Base-by-base conservation (phyloP, 2,329 filamentous ascomycete species). In the Tricladium varicosporioides region DNA sequence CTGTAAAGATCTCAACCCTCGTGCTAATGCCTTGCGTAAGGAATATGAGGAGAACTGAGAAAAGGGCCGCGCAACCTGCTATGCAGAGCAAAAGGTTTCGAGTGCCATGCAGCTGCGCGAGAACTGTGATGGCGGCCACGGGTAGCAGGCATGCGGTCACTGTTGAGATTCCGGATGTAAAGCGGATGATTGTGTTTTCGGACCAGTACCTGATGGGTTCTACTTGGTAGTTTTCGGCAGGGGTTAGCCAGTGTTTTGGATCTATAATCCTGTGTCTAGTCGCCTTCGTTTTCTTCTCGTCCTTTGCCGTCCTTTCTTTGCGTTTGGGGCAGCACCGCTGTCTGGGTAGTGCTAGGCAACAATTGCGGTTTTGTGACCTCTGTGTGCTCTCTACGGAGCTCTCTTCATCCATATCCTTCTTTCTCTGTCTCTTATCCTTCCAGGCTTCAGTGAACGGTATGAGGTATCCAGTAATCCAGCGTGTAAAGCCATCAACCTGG, bases 1-100 rank as follows among this genome's bases (percentile, higher is more conserved):
- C 57, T n/a, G 48, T 51, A 44, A 59, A 59, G 14, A 59, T 56
- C 2, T 59, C 57, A 1, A 56, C 33, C 15, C 50, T 46, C 7
- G 57, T 46, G 11, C 27, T 42, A 1, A 44, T 51, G 1, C 36
- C 48, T 4, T 27, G 3, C 22, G 22, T 27, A 1, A 59, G 19
- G 19, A 53, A 59, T 14, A 56, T 56, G 10, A 59, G 14, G 1
- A 49, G 53, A 5, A 56, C 43, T 14, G 57, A 49, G 48, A 59
- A 59, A n/a, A 56, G 1, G 1, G 40, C 32, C 7, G 57, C 48
- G 44, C 56, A 59, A 7, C 50, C 50, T 22, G 48, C 53, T 9
- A 59, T n/a, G 31, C 45, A 53, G n/a, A 53, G 14, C 16, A 59
- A 32, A 2, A 53, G 16, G 31, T 56, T 36, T 8, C n/a, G 33